Evolutionary conservation across 1,284 basidiomycete species (phyloP), one percentile per base, ranked within the genome.

Genomic region (Irpex sp.): DNA sequence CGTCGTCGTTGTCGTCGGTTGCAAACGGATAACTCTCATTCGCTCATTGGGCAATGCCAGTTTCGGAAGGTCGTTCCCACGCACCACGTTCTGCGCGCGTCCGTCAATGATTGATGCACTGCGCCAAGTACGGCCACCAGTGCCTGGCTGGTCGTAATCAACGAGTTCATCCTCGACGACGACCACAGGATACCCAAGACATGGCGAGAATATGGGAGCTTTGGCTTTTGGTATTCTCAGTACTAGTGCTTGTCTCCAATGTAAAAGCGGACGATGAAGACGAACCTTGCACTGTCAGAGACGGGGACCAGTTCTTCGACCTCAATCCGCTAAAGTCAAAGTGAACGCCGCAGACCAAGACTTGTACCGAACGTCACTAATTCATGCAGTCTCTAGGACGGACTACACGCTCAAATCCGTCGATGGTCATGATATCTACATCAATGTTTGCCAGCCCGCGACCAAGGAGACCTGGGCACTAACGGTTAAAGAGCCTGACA

Each of bases 391-490:
- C 31, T 63, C 33, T 70, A 92, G 89, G 65, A 84, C 82, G 67
- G 89, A 92, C 72, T 88, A 89, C 68, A 73, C 80, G 61, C 74
- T 87, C 60, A 74, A 72, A 54, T 83, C 83, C 0, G 74, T 78
- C 4, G 78, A 76, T 17, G 83, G 83, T 17, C 75, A 79, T 47
- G 71, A 79, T 1, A 78, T 87, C 59, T 76, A 77, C 19, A 70
- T 93, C 13, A 92, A 90, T 68, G 80, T 89, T 0, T 93, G 90
- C 72, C 80, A 80, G 65, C 71, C 76, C 5, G 81, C 90, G 0
- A 72, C 73, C 26, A 78, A 77, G 8, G 87, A 92, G 31, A 75
- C 81, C 0, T 91, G 86, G 82, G 81, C 81, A 49, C 71, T 83
- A 11, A 79, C 82, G 47, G 79, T 85, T 3, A 21, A 55, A 4